Conservation (phyloP, 1,284 basidiomycete genomes). For the Thecaphora frezii region DNA sequence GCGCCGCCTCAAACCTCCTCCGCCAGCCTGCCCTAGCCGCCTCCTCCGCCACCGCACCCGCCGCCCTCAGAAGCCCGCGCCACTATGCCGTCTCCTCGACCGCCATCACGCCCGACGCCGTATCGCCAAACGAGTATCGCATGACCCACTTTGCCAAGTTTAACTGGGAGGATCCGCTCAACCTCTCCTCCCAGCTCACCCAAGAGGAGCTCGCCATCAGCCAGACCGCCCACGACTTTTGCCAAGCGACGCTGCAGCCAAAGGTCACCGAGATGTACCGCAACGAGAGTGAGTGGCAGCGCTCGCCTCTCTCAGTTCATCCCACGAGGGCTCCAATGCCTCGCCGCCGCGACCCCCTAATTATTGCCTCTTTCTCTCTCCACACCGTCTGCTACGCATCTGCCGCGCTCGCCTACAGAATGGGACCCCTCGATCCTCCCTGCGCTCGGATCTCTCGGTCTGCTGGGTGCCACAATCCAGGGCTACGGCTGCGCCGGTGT, state of each 20-base stretch:
- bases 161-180: constrained; percentile 67
- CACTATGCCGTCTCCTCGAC: too few relatives aligned
- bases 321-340: constrained; percentile 1
- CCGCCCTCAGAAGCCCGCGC: constrained; percentile 7
- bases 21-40: not conserved
- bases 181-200: constrained; percentile 64
- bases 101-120: constrained; percentile 27
- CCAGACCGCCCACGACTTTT: constrained; percentile 81
- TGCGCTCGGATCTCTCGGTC: constrained; percentile 89
- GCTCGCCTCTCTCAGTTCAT: constrained; percentile 1
- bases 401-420: constrained; percentile 62
- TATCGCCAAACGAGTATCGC: constrained; percentile 25
- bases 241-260: constrained; percentile 80
- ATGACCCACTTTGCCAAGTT: constrained; percentile 65
- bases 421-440: constrained; percentile 77
- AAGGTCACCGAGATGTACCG: constrained; percentile 84
- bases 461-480: constrained; percentile 86
- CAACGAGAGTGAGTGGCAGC: constrained; percentile 70
- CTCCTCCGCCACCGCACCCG: not conserved
- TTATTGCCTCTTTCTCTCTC: constrained; percentile 4
- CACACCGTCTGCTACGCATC: constrained; percentile 1
- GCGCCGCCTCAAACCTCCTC: not conserved
- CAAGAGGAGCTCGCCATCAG: constrained; percentile 88
- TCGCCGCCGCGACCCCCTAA: not conserved
- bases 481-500: constrained; percentile 96